phyloP scores from a whole-genome alignment of 116 monocot species.

The Dioscorea cayenensis region DNA sequence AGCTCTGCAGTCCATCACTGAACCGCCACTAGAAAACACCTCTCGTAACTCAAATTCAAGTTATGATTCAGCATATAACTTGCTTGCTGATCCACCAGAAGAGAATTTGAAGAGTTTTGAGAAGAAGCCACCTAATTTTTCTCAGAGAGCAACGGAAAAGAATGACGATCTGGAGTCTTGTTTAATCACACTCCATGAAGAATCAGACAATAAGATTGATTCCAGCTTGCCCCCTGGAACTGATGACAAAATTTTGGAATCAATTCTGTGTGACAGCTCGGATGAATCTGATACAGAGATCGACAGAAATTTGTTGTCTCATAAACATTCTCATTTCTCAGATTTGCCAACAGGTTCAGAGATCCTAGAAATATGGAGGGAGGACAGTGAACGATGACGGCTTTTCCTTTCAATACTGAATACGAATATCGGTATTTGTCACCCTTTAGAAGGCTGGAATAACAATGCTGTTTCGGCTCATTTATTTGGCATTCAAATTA shows the following conservation, averaged over 20 bases:
- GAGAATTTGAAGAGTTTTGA: neutral
- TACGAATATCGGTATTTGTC: neutral
- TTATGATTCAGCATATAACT: neutral
- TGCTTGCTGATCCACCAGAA: neutral
- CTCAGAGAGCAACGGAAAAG: neutral
- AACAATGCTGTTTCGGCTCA: neutral
- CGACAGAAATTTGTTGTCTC: conserved; percentile 24
- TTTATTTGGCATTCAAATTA: no score
- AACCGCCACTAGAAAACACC: neutral
- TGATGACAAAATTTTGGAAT: conserved; percentile 3
- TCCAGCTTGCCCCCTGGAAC: neutral
- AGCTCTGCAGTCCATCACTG: conserved; percentile 35
- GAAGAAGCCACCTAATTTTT: neutral
- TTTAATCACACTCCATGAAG: neutral
- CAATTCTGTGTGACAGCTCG: neutral
- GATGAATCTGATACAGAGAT: conserved; percentile 22
- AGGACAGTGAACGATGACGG: conserved; percentile 44
- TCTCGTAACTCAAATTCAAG: neutral
- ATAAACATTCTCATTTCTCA: conserved; percentile 3
- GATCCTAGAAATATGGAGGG: conserved; percentile 66
- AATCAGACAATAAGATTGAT: neutral
- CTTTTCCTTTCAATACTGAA: conserved; percentile 23
- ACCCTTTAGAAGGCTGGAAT: neutral
- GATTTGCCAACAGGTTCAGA: conserved; percentile 55
- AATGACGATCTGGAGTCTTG: neutral